Evolutionary conservation across 2,329 filamentous ascomycete species (phyloP).

Genomic region (Pseudocercospora crystallina): DNA sequence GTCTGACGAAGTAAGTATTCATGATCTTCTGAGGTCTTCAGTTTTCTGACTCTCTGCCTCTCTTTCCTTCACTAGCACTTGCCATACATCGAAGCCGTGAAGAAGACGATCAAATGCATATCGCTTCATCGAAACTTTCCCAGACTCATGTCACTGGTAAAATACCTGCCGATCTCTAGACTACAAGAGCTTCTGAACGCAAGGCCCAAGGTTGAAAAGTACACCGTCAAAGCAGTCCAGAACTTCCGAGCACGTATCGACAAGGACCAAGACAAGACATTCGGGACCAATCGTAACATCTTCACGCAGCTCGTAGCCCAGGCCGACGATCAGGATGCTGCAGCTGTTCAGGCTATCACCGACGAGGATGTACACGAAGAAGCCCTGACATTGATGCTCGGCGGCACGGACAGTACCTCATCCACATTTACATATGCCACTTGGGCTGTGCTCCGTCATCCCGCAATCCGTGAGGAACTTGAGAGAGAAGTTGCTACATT

Average conservation of each 20-base stretch:
- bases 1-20: slow-evolving; percentile 15
- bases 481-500: slow-evolving; percentile 26
- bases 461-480: slow-evolving; percentile 22
- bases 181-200: slow-evolving; percentile 19
- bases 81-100: slow-evolving; percentile 18
- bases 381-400: slow-evolving; percentile 28
- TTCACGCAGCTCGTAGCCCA: slow-evolving; percentile 23
- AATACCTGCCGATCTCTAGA: slow-evolving; percentile 16
- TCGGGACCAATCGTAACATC: slow-evolving; percentile 14
- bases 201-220: slow-evolving; percentile 19
- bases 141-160: slow-evolving; percentile 17
- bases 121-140: slow-evolving; percentile 21
- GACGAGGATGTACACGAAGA: slow-evolving; percentile 27
- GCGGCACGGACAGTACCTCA: slow-evolving; percentile 31
- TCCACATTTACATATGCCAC: slow-evolving; percentile 30
- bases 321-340: slow-evolving; percentile 16
- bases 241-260: slow-evolving; percentile 15
- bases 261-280: slow-evolving; percentile 3
- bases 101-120: slow-evolving; percentile 18
- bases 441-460: slow-evolving; percentile 29
- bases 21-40: too few relatives aligned
- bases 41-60: neutral
- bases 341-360: slow-evolving; percentile 20
- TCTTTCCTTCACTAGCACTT: slow-evolving; percentile 8
- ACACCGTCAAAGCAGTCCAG: slow-evolving; percentile 19